phyloP scores from a whole-genome alignment of 805 yeast genomes.

The Lachancea meyersii region DNA sequence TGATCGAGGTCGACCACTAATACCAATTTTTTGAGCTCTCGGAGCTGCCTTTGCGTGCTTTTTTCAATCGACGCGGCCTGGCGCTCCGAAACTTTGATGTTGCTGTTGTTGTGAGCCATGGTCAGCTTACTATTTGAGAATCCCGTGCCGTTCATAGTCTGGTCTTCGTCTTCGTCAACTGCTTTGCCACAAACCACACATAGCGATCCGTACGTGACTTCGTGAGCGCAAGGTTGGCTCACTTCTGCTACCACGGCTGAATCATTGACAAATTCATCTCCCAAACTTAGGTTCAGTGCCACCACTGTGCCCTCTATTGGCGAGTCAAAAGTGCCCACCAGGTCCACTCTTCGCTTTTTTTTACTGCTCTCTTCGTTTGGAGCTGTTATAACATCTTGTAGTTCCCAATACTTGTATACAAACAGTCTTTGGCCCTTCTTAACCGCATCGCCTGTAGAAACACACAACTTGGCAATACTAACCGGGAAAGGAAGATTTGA shows the following conservation, averaged over 20 bases:
- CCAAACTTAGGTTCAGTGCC: constrained; percentile 43
- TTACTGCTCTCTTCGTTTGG: constrained; percentile 20
- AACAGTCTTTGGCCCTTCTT: constrained; percentile 36
- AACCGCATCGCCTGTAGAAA: constrained; percentile 27
- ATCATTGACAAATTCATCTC: constrained; percentile 49
- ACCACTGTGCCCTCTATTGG: constrained; percentile 71
- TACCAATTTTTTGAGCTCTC: constrained; percentile 62
- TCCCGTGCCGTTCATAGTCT: constrained; percentile 53
- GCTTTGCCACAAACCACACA: constrained; percentile 90
- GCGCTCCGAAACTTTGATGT: constrained; percentile 71
- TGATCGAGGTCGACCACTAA: constrained; percentile 95
- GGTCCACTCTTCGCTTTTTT: constrained; percentile 45
- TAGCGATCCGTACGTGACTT: constrained; percentile 89
- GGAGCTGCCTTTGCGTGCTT: constrained; percentile 52
- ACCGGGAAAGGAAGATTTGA: constrained; percentile 35
- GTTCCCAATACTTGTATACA: constrained; percentile 43
- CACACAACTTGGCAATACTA: constrained; percentile 33
- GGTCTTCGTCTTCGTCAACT: constrained; percentile 66
- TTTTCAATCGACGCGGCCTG: constrained; percentile 86
- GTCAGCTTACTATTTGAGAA: constrained; percentile 34
- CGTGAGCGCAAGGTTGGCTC: constrained; percentile 81
- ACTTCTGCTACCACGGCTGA: constrained; percentile 50
- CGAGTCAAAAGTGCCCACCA: constrained; percentile 71
- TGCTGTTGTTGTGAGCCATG: constrained; percentile 84
- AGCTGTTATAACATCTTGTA: constrained; percentile 33